Conservation (phyloP, 768 basidiomycete species). For the Hortiboletus campestris region DNA sequence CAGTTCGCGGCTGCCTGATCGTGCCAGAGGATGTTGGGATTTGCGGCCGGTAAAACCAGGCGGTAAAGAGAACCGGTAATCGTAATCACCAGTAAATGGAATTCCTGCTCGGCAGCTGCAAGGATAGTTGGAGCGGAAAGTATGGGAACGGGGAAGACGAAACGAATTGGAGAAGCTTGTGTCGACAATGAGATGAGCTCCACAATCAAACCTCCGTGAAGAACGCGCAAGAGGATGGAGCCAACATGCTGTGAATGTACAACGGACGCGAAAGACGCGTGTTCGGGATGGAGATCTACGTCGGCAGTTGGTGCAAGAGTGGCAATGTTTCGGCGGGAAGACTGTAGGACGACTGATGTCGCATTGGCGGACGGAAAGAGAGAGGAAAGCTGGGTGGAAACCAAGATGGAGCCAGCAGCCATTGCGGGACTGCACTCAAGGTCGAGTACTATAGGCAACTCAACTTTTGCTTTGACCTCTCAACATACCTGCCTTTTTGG, state of each 20-base stretch:
- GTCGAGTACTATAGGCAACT: too few relatives aligned
- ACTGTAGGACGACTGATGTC: conserved; percentile 53
- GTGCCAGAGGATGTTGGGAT: conserved; percentile 56
- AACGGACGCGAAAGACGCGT: conserved; percentile 64
- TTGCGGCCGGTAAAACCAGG: conserved; percentile 59
- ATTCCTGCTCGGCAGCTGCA: conserved; percentile 41
- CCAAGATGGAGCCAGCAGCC: conserved; percentile 36
- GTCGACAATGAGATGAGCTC: conserved; percentile 76
- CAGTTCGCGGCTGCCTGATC: conserved; percentile 52
- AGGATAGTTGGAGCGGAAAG: conserved; percentile 66
- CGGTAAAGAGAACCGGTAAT: conserved; percentile 70
- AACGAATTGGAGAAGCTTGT: conserved; percentile 63
- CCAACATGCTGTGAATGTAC: conserved; percentile 58
- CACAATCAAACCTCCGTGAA: conserved; percentile 70
- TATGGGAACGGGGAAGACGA: conserved; percentile 72
- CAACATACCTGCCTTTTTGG: conserved; percentile 26
- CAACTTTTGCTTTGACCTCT: background rate
- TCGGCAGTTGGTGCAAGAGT: conserved; percentile 42
- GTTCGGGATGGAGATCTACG: conserved; percentile 56
- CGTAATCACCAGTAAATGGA: conserved; percentile 74
- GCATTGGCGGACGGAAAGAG: conserved; percentile 54
- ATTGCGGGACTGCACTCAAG: conserved; percentile 16
- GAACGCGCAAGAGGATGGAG: conserved; percentile 67
- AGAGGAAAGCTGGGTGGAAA: conserved; percentile 64
- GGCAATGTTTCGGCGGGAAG: conserved; percentile 54